phyloP scores from a whole-genome alignment of 2,329 filamentous ascomycete genomes.

The Fusarium nanum region DNA sequence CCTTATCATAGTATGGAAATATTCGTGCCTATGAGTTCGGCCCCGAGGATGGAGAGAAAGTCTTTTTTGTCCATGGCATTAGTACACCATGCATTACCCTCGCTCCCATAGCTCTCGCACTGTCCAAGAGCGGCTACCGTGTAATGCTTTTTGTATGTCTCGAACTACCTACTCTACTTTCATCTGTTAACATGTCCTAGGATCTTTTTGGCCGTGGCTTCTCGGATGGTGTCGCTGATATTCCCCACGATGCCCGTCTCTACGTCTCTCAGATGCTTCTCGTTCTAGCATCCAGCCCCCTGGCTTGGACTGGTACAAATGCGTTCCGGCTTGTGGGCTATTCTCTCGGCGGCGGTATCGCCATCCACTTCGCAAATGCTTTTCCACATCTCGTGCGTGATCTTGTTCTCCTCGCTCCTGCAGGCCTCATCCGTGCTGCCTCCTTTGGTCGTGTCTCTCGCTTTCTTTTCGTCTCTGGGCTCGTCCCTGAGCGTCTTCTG shows the following conservation, averaged over 20 bases:
- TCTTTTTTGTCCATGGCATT: constrained; percentile 85
- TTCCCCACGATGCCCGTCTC: constrained; percentile 78
- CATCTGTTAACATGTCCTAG: constrained; percentile 49
- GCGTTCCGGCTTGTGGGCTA: constrained; percentile 80
- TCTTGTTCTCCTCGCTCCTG: constrained; percentile 81
- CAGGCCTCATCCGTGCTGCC: constrained; percentile 74
- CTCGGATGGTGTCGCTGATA: constrained; percentile 71
- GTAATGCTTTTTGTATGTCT: constrained; percentile 79
- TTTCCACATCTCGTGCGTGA: constrained; percentile 77
- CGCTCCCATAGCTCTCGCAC: constrained; percentile 71
- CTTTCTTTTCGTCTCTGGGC: constrained; percentile 65
- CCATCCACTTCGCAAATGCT: constrained; percentile 76
- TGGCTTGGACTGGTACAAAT: constrained; percentile 71
- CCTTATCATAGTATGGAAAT: constrained; percentile 68
- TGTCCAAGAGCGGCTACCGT: constrained; percentile 77
- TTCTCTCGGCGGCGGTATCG: constrained; percentile 83
- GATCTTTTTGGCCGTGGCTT: constrained; percentile 78
- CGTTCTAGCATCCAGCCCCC: constrained; percentile 74
- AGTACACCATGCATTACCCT: constrained; percentile 83
- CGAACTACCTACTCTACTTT: constrained; percentile 7
- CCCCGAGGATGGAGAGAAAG: constrained; percentile 76
- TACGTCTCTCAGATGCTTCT: constrained; percentile 79
- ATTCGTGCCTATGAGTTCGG: constrained; percentile 88
- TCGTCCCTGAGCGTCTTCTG: constrained; percentile 65
- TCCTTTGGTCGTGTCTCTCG: constrained; percentile 63